Percentiles rank a stretch among this genome's conserved stretches.
Conservation (phyloP, 1,139 yeast genomes). For the Pichia sp. region DNA sequence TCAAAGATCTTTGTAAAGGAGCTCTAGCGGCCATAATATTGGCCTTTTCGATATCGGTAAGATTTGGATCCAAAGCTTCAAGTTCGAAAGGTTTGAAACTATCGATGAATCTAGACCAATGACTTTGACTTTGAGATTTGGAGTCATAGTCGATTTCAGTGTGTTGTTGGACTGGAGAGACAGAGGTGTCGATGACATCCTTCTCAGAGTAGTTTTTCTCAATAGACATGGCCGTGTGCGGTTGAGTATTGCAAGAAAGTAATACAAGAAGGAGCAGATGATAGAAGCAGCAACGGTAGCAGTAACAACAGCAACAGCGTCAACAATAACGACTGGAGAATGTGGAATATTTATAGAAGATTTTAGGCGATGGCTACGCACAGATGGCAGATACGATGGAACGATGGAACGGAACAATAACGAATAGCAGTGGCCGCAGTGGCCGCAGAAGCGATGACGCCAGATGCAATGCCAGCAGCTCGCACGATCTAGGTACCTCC, state of each 20-base stretch:
- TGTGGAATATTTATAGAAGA: no score
- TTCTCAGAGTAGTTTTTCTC: slow-evolving; percentile 21
- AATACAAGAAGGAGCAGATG: not conserved
- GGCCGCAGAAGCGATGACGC: no score
- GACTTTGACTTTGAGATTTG: slow-evolving; percentile 5
- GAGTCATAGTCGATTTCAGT: slow-evolving; percentile 3
- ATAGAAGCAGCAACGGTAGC: not conserved
- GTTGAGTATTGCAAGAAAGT: not conserved
- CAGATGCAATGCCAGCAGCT: no score
- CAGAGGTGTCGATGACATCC: slow-evolving; percentile 19
- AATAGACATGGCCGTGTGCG: slow-evolving; percentile 11
- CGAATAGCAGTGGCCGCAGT: no score
- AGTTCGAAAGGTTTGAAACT: slow-evolving; percentile 26
- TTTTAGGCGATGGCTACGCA: no score
- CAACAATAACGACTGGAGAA: no score
- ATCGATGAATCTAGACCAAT: slow-evolving; percentile 23
- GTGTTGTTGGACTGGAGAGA: slow-evolving; percentile 19
- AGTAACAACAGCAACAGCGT: no score
- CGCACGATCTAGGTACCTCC: no score
- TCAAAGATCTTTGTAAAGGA: slow-evolving; percentile 59
- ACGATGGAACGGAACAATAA: no score
- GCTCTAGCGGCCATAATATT: slow-evolving; percentile 61
- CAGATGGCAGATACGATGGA: no score
- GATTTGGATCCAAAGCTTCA: slow-evolving; percentile 56
- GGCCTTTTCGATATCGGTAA: slow-evolving; percentile 61